Conservation (phyloP, 305 asterid species). For the Solanum hybrid region DNA sequence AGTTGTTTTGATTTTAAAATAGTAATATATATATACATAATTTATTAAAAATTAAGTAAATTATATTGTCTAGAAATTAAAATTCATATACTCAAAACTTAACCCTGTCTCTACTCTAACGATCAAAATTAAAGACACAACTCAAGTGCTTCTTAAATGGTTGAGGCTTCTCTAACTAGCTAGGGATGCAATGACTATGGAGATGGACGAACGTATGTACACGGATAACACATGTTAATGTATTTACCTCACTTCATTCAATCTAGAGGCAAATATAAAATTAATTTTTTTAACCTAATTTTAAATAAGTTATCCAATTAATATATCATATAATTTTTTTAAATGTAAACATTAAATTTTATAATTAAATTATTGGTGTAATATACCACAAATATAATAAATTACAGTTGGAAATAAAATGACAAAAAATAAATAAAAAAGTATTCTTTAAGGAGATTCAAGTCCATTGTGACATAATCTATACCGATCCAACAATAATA, state of each 20-base stretch:
- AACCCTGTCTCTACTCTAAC: background rate
- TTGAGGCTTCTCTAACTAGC: background rate
- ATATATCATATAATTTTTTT: background rate
- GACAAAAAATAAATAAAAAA: background rate
- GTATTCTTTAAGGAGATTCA: background rate
- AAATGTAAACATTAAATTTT: too few species aligned
- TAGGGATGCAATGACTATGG: background rate
- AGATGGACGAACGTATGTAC: background rate
- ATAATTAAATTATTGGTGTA: background rate
- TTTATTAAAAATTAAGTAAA: background rate
- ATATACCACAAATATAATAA: background rate
- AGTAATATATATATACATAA: background rate
- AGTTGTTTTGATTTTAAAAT: too few species aligned
- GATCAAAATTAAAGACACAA: background rate
- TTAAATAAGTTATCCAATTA: background rate
- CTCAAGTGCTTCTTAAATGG: background rate
- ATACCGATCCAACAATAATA: too few species aligned
- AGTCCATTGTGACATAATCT: background rate
- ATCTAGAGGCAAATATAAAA: background rate
- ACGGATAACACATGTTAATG: background rate
- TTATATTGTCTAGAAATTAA: background rate
- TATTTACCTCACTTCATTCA: background rate
- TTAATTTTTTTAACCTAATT: background rate
- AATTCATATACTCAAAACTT: background rate
- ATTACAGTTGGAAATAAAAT: too few species aligned